A percentile compares a stretch with the other conserved stretches of the same genome.
Evolutionary conservation across 495 filamentous ascomycete genomes (phyloP).

Genomic region (Daldinia loculata): DNA sequence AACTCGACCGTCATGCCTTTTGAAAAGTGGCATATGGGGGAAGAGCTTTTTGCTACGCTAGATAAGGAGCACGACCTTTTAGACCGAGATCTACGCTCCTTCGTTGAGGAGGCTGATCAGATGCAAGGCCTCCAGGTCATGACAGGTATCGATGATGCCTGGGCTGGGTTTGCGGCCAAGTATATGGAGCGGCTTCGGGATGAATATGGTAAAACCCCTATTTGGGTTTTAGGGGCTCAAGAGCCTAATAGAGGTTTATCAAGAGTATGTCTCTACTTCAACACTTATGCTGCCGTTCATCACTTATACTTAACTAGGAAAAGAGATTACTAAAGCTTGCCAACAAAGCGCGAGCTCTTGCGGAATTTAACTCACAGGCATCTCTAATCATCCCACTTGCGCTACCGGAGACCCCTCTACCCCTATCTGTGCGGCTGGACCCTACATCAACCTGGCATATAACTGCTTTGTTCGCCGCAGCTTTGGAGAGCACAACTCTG

Average conservation of each 20-base stretch:
- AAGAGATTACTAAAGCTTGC: slow-evolving; percentile 59
- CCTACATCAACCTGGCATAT: slow-evolving; percentile 78
- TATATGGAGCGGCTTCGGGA: slow-evolving; percentile 86
- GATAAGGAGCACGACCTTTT: slow-evolving; percentile 88
- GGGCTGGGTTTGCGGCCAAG: slow-evolving; percentile 84
- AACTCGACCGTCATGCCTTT: slow-evolving; percentile 81
- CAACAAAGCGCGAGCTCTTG: slow-evolving; percentile 75
- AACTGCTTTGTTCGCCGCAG: slow-evolving; percentile 77
- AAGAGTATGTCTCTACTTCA: slow-evolving; percentile 56
- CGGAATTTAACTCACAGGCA: slow-evolving; percentile 71
- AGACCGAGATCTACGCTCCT: slow-evolving; percentile 85
- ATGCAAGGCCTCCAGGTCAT: slow-evolving; percentile 89
- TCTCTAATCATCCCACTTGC: slow-evolving; percentile 83
- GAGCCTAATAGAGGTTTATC: slow-evolving; percentile 61
- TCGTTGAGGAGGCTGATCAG: slow-evolving; percentile 92
- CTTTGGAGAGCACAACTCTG: slow-evolving; percentile 81
- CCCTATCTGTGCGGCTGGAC: slow-evolving; percentile 70
- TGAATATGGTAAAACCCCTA: slow-evolving; percentile 84
- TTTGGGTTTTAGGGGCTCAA: slow-evolving; percentile 89
- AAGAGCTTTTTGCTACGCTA: slow-evolving; percentile 81
- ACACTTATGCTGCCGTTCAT: slow-evolving; percentile 1
- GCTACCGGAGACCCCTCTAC: slow-evolving; percentile 64
- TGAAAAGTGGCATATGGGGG: slow-evolving; percentile 79
- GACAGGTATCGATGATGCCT: slow-evolving; percentile 83
- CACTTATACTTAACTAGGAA: slow-evolving; percentile 57